phyloP scores from a whole-genome alignment of 768 basidiomycete genomes.

The Termitomyces eurrhizus region DNA sequence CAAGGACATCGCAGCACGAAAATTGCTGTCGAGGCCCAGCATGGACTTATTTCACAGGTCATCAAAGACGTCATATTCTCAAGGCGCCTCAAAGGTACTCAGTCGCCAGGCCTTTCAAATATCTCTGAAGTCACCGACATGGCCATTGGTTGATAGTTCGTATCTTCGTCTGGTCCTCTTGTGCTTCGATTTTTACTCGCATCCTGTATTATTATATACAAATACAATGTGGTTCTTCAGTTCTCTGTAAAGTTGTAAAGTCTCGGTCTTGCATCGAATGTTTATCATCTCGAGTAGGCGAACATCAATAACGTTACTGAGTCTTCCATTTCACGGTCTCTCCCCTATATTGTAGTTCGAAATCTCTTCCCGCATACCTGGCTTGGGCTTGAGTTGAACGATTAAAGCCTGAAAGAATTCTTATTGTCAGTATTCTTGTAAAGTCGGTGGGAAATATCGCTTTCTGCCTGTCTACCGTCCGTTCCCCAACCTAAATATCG shows the following conservation, averaged over 20 bases:
- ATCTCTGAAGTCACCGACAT: constrained; percentile 42
- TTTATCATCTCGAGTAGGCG: too few relatives aligned
- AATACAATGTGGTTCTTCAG: neutral
- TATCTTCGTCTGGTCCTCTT: neutral
- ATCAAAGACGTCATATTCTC: constrained; percentile 93
- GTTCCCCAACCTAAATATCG: neutral
- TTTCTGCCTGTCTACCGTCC: too few relatives aligned
- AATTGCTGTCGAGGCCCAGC: constrained; percentile 88
- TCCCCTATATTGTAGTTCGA: too few relatives aligned
- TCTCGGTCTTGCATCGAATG: too few relatives aligned
- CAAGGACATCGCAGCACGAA: constrained; percentile 54
- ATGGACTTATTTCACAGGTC: constrained; percentile 90
- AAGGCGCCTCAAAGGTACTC: constrained; percentile 35
- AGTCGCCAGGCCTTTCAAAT: constrained; percentile 17
- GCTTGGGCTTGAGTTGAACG: too few relatives aligned
- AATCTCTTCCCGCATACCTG: too few relatives aligned
- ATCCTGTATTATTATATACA: neutral
- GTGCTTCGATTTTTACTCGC: neutral
- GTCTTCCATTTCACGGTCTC: too few relatives aligned
- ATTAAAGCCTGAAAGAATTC: too few relatives aligned
- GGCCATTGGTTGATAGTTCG: constrained; percentile 37
- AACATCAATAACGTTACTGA: too few relatives aligned
- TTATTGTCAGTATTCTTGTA: too few relatives aligned
- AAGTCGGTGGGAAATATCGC: too few relatives aligned
- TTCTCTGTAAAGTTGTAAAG: too few relatives aligned